phyloP scores from a whole-genome alignment of 129 eudicot species.

The Oenanthe sinensis region DNA sequence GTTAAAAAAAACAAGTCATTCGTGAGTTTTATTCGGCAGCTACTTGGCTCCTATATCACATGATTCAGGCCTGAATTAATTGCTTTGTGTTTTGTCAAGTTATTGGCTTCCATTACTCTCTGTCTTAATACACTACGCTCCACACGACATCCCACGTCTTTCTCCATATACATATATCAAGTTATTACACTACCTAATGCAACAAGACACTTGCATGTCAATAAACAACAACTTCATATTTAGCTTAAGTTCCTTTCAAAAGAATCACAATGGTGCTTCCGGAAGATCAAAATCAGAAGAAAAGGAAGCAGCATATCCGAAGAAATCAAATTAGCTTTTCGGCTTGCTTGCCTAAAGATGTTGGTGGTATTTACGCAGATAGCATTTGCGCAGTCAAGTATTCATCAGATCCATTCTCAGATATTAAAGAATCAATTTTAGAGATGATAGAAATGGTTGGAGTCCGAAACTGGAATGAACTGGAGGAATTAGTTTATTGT shows the following conservation, averaged over 20 bases:
- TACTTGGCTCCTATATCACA: constrained; percentile 4
- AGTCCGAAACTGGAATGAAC: constrained; percentile 46
- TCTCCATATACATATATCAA: neutral
- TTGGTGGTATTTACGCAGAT: constrained; percentile 43
- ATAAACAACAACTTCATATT: neutral
- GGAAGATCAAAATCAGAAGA: constrained; percentile 11
- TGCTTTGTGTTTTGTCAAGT: neutral
- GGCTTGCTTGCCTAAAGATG: constrained; percentile 64
- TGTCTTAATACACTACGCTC: constrained; percentile 8
- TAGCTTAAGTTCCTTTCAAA: neutral
- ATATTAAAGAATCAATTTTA: constrained; percentile 44
- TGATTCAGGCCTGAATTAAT: neutral
- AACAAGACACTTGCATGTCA: neutral
- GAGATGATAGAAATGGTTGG: constrained; percentile 44
- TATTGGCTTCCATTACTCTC: constrained; percentile 11
- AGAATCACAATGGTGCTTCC: constrained; percentile 22
- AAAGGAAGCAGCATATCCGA: constrained; percentile 18
- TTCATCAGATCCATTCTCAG: constrained; percentile 40
- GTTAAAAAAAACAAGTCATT: no score
- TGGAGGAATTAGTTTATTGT: constrained; percentile 78
- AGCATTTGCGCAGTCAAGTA: constrained; percentile 56
- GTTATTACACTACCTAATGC: neutral
- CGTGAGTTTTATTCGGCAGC: neutral
- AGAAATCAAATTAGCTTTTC: constrained; percentile 52
- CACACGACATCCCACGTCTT: constrained; percentile 17